Conservation (phyloP, 78 protist species). For the Isochrysis galbana region DNA sequence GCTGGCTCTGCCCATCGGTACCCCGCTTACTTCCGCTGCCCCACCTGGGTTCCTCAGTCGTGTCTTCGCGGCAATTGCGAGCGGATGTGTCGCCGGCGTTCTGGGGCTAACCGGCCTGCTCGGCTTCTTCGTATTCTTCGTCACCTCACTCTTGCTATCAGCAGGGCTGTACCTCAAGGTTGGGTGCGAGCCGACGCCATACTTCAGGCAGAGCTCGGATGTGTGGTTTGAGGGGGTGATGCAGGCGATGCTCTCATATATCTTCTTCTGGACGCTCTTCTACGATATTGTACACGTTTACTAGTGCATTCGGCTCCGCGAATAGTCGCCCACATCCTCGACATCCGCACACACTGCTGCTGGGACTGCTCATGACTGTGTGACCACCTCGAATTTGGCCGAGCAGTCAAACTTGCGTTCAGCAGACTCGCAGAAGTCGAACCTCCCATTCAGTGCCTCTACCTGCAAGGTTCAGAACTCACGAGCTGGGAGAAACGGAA, state of each 20-base stretch:
- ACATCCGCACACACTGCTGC: too few species aligned
- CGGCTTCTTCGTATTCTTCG: neutral
- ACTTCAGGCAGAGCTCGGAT: neutral
- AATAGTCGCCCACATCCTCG: too few species aligned
- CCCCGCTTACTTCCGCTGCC: neutral
- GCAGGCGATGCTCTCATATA: neutral
- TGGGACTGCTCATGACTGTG: too few species aligned
- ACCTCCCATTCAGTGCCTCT: too few species aligned
- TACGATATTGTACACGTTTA: neutral
- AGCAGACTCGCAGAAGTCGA: too few species aligned
- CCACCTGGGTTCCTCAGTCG: conserved; percentile 16
- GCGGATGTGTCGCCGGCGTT: neutral
- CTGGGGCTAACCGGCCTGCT: neutral
- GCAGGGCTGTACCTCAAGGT: neutral
- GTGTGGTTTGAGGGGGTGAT: neutral
- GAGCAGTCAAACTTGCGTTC: too few species aligned
- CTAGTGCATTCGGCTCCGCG: neutral
- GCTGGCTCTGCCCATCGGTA: neutral
- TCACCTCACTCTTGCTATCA: neutral
- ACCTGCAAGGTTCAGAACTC: too few species aligned
- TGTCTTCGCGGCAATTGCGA: neutral
- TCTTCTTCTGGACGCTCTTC: conserved; percentile 26
- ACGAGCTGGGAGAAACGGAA: too few species aligned
- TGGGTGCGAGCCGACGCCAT: neutral
- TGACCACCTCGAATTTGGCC: too few species aligned